Evolutionary conservation across 495 filamentous ascomycete genomes (phyloP), one percentile per base, ranked within the genome.

Genomic region (Aspergillus wentii): DNA sequence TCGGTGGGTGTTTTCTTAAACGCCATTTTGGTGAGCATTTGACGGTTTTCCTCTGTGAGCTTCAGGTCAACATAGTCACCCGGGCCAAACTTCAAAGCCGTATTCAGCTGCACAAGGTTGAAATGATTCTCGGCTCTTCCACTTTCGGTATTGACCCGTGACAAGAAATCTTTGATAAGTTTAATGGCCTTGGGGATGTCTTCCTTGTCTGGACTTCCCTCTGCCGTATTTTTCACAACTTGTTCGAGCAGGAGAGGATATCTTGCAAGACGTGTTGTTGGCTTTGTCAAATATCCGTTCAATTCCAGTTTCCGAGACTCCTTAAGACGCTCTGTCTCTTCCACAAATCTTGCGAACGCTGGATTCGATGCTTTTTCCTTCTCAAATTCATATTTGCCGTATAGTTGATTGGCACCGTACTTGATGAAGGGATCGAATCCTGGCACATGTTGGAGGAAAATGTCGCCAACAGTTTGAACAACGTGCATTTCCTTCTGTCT

Each of bases 61-160:
- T 95, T 97, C 40, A 97, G 62, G 51, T 99, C 94, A 25, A 96
- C 87, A 56, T 83, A 86, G 52, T 95, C 90, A 20, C 83, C 85
- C 5, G 83, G 83, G 19, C 78, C 70, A 71, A 92, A 97, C 46
- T 88, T 87, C 41, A 99, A 75, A 41, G 94, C 83, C 34, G 86
- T 75, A 54, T 95, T 90, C 11, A 99, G 72, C 48, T 86, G 84
- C 56, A 89, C 85, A 26, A 99, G 69, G 59, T 97, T 97, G 69
- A 95, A 97, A 35, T 91, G 85, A 52, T 99, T 99, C 64, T 99
- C 94, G 2, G 92, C 88, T 63, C 92, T 95, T 47, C 94, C 94
- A 50, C 88, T 94, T 59, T 96, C 94, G 8, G 81, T 71, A 57
- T 99, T 99, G 51, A 99, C 94, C 44, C 83, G 78, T 14, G 78